Evolutionary conservation across 352 stramenopile genomes (phyloP), one percentile per base, ranked within the genome.

Genomic region (Phytophthora boehmeriae): DNA sequence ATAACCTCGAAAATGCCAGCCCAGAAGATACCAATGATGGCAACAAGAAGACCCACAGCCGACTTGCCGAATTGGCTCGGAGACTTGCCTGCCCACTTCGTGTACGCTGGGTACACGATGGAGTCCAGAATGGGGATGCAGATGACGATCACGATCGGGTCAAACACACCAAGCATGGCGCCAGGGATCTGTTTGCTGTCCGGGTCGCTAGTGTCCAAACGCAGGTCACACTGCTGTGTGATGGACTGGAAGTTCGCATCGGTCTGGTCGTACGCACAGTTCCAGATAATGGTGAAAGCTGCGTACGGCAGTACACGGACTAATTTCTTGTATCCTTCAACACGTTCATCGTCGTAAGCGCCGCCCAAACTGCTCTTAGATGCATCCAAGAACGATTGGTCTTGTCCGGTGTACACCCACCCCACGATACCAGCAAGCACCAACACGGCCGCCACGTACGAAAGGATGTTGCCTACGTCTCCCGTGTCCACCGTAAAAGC

Each of bases 241-340:
- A 87, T 87, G 14, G 71, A 65, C 63, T 87, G 77, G 60, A 83
- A 80, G 63, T 87, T 87, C 63, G 68, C 77, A 53, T 82, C 73
- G 3, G 63, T 74, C 67, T 87, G 77, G 62, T 87, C 73, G 56
- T 87, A 81, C 16, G 68, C 66, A 17, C 64, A 75, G 19, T 81
- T 54, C 77, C 77, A 86, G 19, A 83, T 73, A 48, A 83, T 76
- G 13, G 61, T 82, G 52, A 84, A 79, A 1, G 69, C 52, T 23
- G 74, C 68, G 44, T 77, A 81, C 23, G 75, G 75, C 8, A 84
- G 53, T 1, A 78, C 61, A 25, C 71, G 71, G 14, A 84, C 50
- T 4, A 81, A 59, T 10, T 64, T 49, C 59, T 80, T 73, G 48
- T 81, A 66, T 25, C 59, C 75, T n/a, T 75, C 66, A 2, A 83